Evolutionary conservation across 2,329 filamentous ascomycete genomes (phyloP).

Genomic region (Xylaria sp.): DNA sequence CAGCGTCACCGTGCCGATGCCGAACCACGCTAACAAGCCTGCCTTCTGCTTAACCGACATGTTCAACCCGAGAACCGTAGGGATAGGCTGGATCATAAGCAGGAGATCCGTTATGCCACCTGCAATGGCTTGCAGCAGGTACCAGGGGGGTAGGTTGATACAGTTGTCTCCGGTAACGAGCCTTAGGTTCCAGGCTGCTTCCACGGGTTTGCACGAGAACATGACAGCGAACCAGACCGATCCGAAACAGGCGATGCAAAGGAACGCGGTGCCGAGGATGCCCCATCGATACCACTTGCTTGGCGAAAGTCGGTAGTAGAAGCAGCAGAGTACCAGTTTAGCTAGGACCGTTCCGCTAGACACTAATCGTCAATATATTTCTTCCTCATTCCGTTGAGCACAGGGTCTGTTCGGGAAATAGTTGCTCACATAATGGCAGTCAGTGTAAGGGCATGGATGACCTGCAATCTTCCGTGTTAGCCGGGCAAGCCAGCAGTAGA

Average conservation of each 20-base stretch:
- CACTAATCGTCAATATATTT: not conserved
- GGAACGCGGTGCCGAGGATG: conserved; percentile 7
- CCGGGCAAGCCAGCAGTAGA: not conserved
- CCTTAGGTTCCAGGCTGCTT: conserved; percentile 11
- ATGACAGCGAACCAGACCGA: conserved; percentile 11
- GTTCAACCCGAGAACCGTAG: conserved; percentile 11
- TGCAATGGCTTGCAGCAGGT: conserved; percentile 8
- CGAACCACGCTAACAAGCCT: conserved; percentile 10
- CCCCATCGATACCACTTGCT: conserved; percentile 4
- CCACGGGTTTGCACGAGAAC: conserved; percentile 14
- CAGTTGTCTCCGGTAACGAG: not conserved
- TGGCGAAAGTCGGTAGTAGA: conserved; percentile 16
- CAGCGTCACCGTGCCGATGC: conserved; percentile 10
- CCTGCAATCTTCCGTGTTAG: not conserved
- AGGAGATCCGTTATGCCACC: conserved; percentile 13
- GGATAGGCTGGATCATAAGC: conserved; percentile 12
- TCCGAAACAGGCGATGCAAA: conserved; percentile 4
- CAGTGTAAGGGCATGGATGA: conserved; percentile 2
- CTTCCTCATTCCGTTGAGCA: not conserved
- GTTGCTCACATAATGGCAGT: conserved; percentile 5
- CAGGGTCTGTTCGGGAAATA: not conserved
- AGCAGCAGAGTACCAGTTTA: conserved; percentile 13
- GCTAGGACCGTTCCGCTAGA: conserved; percentile 5
- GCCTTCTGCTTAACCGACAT: conserved; percentile 8
- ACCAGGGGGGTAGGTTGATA: conserved; percentile 5